These are phyloP conservation scores for Coleophoma cylindrospora DNA, from an alignment of 2,329 filamentous ascomycete genomes.

Conservation along the genomic window DNA sequence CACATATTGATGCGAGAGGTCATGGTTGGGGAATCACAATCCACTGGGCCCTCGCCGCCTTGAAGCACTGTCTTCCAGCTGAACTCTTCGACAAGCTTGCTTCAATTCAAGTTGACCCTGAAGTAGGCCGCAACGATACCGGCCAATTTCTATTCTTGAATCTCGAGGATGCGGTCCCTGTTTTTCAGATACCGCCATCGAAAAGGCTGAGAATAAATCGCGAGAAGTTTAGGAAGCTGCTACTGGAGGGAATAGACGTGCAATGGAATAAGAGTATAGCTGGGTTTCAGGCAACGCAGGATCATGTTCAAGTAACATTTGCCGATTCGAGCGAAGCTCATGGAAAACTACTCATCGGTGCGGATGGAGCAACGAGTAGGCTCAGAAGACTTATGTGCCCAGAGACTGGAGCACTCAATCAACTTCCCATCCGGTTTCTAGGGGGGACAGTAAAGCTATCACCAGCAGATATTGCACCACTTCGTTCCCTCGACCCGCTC, in stretches of 20 bases:
- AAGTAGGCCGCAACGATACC: conserved; percentile 39
- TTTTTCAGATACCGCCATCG: conserved; percentile 38
- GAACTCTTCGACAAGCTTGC: conserved; percentile 39
- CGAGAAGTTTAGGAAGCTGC: conserved; percentile 37
- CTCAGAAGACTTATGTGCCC: conserved; percentile 34
- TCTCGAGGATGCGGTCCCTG: conserved; percentile 41
- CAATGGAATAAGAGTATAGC: conserved; percentile 36
- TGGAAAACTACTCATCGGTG: conserved; percentile 42
- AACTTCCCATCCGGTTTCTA: conserved; percentile 43
- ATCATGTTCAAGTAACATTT: conserved; percentile 37
- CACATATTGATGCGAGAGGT: conserved; percentile 38
- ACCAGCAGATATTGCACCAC: conserved; percentile 33
- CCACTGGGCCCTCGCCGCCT: conserved; percentile 52
- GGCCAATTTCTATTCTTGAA: conserved; percentile 52
- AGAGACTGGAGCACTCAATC: conserved; percentile 23
- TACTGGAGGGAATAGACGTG: conserved; percentile 41
- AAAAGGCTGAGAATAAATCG: conserved; percentile 42
- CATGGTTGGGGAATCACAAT: conserved; percentile 60
- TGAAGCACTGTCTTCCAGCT: conserved; percentile 45
- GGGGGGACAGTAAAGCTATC: conserved; percentile 39
- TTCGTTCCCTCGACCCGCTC: conserved; percentile 44
- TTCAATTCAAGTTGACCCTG: conserved; percentile 48
- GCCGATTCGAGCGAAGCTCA: conserved; percentile 36
- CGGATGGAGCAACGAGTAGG: conserved; percentile 44
- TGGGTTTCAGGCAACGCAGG: conserved; percentile 23